Percentiles rank a stretch among this genome's conserved stretches.
These are phyloP conservation scores for Saccharata proteae DNA, from an alignment of 2,329 filamentous ascomycete species.

Conservation along the genomic window DNA sequence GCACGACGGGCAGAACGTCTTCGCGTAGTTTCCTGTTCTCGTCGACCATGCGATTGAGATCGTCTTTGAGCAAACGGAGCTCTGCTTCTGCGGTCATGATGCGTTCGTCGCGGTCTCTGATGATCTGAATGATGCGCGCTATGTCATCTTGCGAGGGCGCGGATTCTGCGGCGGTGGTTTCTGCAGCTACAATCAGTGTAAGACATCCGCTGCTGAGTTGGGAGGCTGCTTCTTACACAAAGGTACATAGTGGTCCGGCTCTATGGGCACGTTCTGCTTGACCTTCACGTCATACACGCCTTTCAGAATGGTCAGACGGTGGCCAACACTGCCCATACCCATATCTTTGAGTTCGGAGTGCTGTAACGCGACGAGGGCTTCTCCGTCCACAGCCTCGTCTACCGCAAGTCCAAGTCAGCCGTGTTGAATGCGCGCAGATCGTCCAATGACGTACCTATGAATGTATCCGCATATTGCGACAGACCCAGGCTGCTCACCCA, in stretches of 20 bases:
- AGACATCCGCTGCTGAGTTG: too few relatives aligned
- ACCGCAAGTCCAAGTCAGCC: conserved; percentile 13
- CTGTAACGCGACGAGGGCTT: conserved; percentile 75
- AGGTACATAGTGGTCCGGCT: conserved; percentile 87
- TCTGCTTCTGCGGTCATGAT: conserved; percentile 76
- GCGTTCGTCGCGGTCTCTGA: conserved; percentile 80
- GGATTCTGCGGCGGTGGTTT: conserved; percentile 73
- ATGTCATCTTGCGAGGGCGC: conserved; percentile 89
- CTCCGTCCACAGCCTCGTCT: conserved; percentile 93
- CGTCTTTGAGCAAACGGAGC: conserved; percentile 56
- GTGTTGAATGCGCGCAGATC: neutral
- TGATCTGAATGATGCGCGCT: conserved; percentile 76
- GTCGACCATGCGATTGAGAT: conserved; percentile 45
- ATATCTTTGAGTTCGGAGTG: conserved; percentile 94
- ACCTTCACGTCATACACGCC: conserved; percentile 94
- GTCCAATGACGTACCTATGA: conserved; percentile 56
- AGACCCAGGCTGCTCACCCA: conserved; percentile 73
- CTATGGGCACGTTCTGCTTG: conserved; percentile 80
- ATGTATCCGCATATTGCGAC: conserved; percentile 68
- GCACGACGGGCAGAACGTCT: conserved; percentile 81
- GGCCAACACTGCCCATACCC: conserved; percentile 84
- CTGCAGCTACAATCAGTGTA: conserved; percentile 52
- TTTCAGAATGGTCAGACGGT: conserved; percentile 88
- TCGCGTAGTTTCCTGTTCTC: conserved; percentile 83
- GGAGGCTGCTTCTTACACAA: conserved; percentile 74